phyloP scores from a whole-genome alignment of 768 basidiomycete species.

The Amanita phalloides region DNA sequence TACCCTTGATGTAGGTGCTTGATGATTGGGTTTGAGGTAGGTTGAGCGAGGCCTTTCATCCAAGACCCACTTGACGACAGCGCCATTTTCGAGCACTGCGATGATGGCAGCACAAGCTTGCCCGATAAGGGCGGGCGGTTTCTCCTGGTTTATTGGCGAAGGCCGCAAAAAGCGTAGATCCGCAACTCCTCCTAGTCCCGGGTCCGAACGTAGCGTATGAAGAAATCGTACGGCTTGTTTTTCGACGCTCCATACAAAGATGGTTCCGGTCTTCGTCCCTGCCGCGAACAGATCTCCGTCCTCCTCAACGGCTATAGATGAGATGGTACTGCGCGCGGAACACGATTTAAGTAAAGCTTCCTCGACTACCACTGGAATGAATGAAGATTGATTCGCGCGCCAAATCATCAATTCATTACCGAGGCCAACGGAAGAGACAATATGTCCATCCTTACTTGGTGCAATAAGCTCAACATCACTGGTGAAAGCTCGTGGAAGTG shows the following conservation, averaged over 20 bases:
- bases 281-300: conserved; percentile 54
- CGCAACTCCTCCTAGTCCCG: conserved; percentile 37
- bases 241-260: conserved; percentile 53
- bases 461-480: conserved; percentile 80
- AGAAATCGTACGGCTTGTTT: conserved; percentile 24
- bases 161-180: conserved; percentile 38
- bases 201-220: conserved; percentile 30
- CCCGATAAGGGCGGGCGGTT: conserved; percentile 14
- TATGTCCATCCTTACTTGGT: conserved; percentile 52
- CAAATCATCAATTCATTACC: conserved; percentile 72
- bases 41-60: conserved; percentile 19
- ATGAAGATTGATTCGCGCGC: conserved; percentile 33
- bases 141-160: background rate
- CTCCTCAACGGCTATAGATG: conserved; percentile 53
- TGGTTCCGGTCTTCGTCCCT: conserved; percentile 56
- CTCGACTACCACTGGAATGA: conserved; percentile 38
- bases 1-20: conserved; percentile 32
- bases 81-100: conserved; percentile 49
- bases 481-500: conserved; percentile 70
- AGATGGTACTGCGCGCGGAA: conserved; percentile 37
- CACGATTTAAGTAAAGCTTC: conserved; percentile 43
- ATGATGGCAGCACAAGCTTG: conserved; percentile 23
- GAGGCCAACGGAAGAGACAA: conserved; percentile 62
- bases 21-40: conserved; percentile 33
- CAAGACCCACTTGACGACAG: conserved; percentile 44